These are phyloP conservation scores for Bipolaris victoriae DNA, from an alignment of 2,329 filamentous ascomycete genomes.

Conservation along the genomic window DNA sequence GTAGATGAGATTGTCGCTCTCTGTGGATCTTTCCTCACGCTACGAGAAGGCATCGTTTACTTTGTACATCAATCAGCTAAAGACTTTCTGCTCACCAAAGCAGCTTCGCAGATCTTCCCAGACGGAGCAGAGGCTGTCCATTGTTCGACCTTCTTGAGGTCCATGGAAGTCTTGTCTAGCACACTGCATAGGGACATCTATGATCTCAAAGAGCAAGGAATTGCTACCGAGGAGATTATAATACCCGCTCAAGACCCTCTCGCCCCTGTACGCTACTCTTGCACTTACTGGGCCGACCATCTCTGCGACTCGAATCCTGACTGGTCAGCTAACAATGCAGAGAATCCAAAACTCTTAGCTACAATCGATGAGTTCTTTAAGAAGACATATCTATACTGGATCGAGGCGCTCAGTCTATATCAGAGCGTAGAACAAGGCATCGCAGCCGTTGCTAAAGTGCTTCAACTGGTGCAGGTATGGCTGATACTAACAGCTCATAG, in stretches of 20 bases:
- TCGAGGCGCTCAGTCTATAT: slow-evolving; percentile 25
- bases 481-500: neutral
- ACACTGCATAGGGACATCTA: neutral
- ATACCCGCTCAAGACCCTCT: slow-evolving; percentile 25
- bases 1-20: slow-evolving; percentile 32
- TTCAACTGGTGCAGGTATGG: neutral
- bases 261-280: slow-evolving; percentile 31
- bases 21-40: slow-evolving; percentile 46
- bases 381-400: slow-evolving; percentile 2
- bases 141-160: neutral
- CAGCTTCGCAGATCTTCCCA: neutral
- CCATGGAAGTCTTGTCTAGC: neutral
- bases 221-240: neutral
- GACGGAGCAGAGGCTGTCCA: slow-evolving; percentile 16
- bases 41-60: neutral
- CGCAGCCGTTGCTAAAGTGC: slow-evolving; percentile 7
- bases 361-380: neutral
- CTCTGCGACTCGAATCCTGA: slow-evolving; percentile 24
- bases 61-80: slow-evolving; percentile 19
- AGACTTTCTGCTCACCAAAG: slow-evolving; percentile 46
- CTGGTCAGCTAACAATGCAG: neutral
- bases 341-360: neutral
- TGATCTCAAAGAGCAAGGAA: neutral
- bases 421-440: slow-evolving; percentile 21
- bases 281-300: slow-evolving; percentile 46